These are phyloP conservation scores for Candida vartiovaarae DNA, from an alignment of 805 yeast species.

Conservation along the genomic window DNA sequence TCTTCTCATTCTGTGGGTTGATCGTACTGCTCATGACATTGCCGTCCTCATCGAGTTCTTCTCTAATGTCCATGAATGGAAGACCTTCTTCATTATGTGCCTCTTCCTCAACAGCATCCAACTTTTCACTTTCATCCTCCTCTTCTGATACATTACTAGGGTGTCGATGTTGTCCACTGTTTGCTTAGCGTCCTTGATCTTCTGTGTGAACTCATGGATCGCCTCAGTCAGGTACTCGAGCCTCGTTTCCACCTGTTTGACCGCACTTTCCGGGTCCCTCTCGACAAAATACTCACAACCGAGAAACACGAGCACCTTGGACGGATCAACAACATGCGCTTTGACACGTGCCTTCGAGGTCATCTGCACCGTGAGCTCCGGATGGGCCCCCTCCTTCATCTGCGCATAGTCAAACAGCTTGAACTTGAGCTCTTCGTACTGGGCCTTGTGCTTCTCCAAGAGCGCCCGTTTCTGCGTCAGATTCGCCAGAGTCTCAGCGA, in stretches of 20 bases:
- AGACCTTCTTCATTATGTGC: constrained; percentile 37
- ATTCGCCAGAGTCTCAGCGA: constrained; percentile 6
- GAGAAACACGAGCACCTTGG: constrained; percentile 25
- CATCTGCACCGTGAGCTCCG: constrained; percentile 12
- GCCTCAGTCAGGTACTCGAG: constrained; percentile 29
- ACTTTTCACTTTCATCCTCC: constrained; percentile 1
- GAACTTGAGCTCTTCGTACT: constrained; percentile 17
- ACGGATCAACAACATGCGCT: constrained; percentile 17
- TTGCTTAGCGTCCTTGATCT: constrained; percentile 33
- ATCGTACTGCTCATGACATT: constrained; percentile 46
- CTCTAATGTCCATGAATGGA: constrained; percentile 78
- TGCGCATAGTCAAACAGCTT: constrained; percentile 15
- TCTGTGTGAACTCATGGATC: constrained; percentile 31
- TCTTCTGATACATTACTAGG: constrained; percentile 14
- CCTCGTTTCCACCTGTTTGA: constrained; percentile 22
- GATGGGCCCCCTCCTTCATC: constrained; percentile 5
- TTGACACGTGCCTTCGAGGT: constrained; percentile 16
- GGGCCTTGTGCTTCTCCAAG: constrained; percentile 14
- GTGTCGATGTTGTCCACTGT: constrained; percentile 26
- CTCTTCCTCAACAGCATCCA: constrained; percentile 1
- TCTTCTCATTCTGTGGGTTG: constrained; percentile 29
- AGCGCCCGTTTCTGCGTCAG: constrained; percentile 5
- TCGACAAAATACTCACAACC: constrained; percentile 38
- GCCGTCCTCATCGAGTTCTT: constrained; percentile 80
- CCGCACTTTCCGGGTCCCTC: constrained; percentile 26